Evolutionary conservation across 2,329 filamentous ascomycete genomes (phyloP).

Genomic region (Verruconis gallopava): DNA sequence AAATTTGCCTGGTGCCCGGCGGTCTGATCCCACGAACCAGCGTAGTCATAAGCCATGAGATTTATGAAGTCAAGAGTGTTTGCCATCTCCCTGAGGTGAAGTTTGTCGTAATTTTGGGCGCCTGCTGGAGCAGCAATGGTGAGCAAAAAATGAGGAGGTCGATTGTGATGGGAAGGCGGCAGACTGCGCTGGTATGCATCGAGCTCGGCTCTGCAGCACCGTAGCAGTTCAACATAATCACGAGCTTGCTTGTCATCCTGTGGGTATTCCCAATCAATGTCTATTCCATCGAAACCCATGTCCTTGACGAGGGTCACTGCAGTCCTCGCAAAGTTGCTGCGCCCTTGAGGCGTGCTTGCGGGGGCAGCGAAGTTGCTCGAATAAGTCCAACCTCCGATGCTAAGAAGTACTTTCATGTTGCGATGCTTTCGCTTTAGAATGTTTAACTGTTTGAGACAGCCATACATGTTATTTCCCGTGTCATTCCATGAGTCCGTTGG

Average conservation of each 20-base stretch:
- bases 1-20: constrained; percentile 77
- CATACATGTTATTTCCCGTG: constrained; percentile 59
- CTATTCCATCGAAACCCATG: constrained; percentile 53
- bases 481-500: constrained; percentile 52
- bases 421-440: constrained; percentile 64
- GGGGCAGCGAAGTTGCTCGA: constrained; percentile 65
- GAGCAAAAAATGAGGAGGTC: constrained; percentile 28
- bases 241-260: constrained; percentile 25
- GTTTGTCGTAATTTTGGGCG: constrained; percentile 25
- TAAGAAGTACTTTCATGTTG: constrained; percentile 66
- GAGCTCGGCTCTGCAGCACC: constrained; percentile 25
- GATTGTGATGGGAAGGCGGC: constrained; percentile 9
- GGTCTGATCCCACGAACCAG: constrained; percentile 63
- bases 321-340: constrained; percentile 53
- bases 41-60: constrained; percentile 41
- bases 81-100: constrained; percentile 30
- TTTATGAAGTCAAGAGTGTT: constrained; percentile 36
- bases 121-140: constrained; percentile 34
- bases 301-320: constrained; percentile 67
- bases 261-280: constrained; percentile 38
- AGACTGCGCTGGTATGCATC: constrained; percentile 28
- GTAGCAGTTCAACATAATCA: constrained; percentile 28
- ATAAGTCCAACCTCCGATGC: constrained; percentile 76
- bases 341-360: constrained; percentile 47
- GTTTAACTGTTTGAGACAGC: constrained; percentile 64